Base-by-base conservation (phyloP, 108 stramenopile species). In the Cyclotella cryptica region DNA sequence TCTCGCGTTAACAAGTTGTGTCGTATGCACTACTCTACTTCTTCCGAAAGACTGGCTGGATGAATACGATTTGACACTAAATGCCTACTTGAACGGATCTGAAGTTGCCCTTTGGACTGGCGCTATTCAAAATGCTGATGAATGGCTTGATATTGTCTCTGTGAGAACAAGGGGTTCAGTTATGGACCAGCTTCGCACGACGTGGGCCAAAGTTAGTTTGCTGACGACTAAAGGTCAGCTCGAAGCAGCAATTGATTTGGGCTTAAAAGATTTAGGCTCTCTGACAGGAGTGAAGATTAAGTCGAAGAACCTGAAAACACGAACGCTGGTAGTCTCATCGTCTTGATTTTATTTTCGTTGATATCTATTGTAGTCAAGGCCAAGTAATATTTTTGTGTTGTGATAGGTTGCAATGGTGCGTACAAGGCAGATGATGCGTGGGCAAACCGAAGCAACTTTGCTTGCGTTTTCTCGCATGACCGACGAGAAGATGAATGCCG, bases 391-490 rank as follows among this genome's bases (percentile, higher is more conserved):
- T 2, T 35, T 35, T 35, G 35, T 35, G 35, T 5, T 6, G 35
- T 35, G 35, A 47, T 18, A 66, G 68, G 29, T 54, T 30, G 51
- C 21, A 7, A 47, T 69, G 35, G 1, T 29, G 12, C 41, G 45
- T 15, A 69, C 68, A 53, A 54, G 52, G 26, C 17, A 27, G 12
- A 35, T 54, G 18, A 69, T 69, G 68, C 41, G 45, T 17, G 45
- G 35, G 13, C 21, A 21, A 1, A 18, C 21, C 30, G 68, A 29
- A 6, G 18, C 13, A 29, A 47, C 41, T 17, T 24, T 69, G 29
- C 30, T 69, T 1, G n/a, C 28, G 5, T 29, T 6, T 19, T 51
- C 68, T 54, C 68, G 44, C 30, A 69, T 69, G 9, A 22, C 3
- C 7, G 51, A 69, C 17, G 19, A 54, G 35, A 44, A 53, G 12